Evolutionary conservation across 2,329 filamentous ascomycete species (phyloP).

Genomic region (Colletotrichum tofieldiae): DNA sequence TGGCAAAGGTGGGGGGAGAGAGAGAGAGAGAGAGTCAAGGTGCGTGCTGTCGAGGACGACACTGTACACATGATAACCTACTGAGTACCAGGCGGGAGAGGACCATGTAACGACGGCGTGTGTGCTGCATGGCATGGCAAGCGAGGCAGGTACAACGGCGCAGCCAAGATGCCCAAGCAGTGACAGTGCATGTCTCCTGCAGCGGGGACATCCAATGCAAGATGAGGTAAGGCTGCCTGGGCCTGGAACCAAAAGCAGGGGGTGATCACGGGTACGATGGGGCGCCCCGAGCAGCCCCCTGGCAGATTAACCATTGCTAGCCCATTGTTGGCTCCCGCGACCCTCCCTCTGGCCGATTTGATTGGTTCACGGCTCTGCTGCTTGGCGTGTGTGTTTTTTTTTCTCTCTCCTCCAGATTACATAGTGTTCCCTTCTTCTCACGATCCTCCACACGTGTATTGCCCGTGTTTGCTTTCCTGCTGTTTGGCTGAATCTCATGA

Average conservation of each 20-base stretch:
- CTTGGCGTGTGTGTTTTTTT: constrained; percentile 17
- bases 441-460: background rate
- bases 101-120: background rate
- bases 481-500: constrained; percentile 12
- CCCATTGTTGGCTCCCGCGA: constrained; percentile 6
- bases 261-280: constrained; percentile 22
- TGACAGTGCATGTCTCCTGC: constrained; percentile 19
- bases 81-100: background rate
- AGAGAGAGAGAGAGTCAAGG: no score
- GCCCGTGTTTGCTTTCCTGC: background rate
- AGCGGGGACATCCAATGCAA: constrained; percentile 26
- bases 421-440: background rate
- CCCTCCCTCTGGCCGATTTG: background rate
- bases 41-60: background rate
- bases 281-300: constrained; percentile 20
- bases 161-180: constrained; percentile 10
- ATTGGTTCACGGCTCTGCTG: constrained; percentile 2
- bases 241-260: constrained; percentile 9
- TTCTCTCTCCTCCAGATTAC: background rate
- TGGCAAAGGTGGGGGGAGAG: background rate
- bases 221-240: constrained; percentile 22
- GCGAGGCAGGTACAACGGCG: background rate
- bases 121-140: constrained; percentile 14
- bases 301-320: constrained; percentile 4
- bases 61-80: background rate